phyloP scores from a whole-genome alignment of 2,329 filamentous ascomycete genomes.

The Aspergillus floridensis region DNA sequence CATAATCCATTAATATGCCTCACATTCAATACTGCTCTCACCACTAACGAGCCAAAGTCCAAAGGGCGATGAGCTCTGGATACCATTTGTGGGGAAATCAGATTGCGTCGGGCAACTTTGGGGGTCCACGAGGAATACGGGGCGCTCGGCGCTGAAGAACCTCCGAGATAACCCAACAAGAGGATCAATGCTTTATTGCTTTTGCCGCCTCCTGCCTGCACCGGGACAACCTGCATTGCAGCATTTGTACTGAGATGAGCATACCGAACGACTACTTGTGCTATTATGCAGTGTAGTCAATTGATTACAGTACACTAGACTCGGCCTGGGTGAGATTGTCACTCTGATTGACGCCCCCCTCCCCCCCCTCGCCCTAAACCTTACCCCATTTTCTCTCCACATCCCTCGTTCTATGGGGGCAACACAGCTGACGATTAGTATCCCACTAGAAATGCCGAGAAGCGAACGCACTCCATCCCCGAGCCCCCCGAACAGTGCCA shows the following conservation, averaged over 20 bases:
- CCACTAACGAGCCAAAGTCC: background rate
- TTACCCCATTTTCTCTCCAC: constrained; percentile 18
- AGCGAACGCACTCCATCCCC: background rate
- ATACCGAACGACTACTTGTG: background rate
- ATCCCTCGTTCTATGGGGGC: constrained; percentile 16
- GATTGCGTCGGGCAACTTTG: constrained; percentile 2
- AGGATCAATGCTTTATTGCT: constrained; percentile 7
- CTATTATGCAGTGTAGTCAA: background rate
- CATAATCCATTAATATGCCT: background rate
- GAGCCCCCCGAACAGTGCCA: background rate
- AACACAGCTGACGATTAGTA: background rate
- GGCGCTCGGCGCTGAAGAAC: constrained; percentile 22
- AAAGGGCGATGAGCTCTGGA: background rate
- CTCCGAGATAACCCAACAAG: constrained; percentile 12
- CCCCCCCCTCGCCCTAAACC: constrained; percentile 5
- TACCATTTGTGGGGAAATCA: background rate
- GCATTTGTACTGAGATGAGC: background rate
- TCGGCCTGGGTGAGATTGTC: constrained; percentile 3
- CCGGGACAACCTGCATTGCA: constrained; percentile 1
- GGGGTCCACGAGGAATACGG: constrained; percentile 10
- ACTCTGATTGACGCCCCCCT: constrained; percentile 1
- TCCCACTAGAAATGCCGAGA: constrained; percentile 7
- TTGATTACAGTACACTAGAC: background rate
- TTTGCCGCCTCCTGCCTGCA: constrained; percentile 4
- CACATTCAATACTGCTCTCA: background rate